phyloP scores from a whole-genome alignment of 495 filamentous ascomycete species.

The Xylaria bambusicola region DNA sequence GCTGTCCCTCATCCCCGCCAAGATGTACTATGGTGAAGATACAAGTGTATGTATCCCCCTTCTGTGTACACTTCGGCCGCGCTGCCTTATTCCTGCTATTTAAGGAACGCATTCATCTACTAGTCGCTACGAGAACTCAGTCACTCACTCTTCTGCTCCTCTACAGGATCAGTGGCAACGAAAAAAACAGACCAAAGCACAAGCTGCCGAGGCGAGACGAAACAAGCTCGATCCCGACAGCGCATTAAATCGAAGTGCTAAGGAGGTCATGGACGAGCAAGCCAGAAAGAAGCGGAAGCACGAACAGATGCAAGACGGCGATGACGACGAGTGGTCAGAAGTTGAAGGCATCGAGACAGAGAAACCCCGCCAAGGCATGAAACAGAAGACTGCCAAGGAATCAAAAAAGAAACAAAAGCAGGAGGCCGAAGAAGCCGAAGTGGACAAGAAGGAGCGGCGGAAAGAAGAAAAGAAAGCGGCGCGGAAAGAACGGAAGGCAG shows the following conservation, averaged over 20 bases:
- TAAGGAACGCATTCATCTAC: no score
- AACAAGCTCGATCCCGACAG: conserved; percentile 87
- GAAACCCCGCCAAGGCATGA: conserved; percentile 56
- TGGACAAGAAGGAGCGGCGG: conserved; percentile 25
- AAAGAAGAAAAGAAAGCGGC: conserved; percentile 43
- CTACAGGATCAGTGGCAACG: conserved; percentile 79
- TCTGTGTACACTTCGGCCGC: not conserved
- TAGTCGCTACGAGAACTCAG: not conserved
- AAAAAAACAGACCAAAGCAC: conserved; percentile 85
- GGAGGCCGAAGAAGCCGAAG: conserved; percentile 25
- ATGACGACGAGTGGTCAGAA: conserved; percentile 39
- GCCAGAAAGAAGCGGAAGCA: conserved; percentile 68
- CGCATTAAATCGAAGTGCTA: conserved; percentile 66
- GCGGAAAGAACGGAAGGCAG: conserved; percentile 35
- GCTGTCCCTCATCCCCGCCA: conserved; percentile 88
- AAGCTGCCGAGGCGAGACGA: conserved; percentile 71
- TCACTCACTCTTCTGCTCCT: conserved; percentile 24
- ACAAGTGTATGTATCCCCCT: conserved; percentile 66
- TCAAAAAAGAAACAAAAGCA: conserved; percentile 45
- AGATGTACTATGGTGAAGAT: conserved; percentile 88
- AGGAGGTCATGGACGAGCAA: conserved; percentile 82
- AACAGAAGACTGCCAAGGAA: conserved; percentile 43
- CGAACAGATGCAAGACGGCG: conserved; percentile 37
- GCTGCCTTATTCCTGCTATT: not conserved
- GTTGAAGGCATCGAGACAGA: conserved; percentile 52